Conservation (phyloP, 108 stramenopile genomes). For the Nitzschia putrida region DNA sequence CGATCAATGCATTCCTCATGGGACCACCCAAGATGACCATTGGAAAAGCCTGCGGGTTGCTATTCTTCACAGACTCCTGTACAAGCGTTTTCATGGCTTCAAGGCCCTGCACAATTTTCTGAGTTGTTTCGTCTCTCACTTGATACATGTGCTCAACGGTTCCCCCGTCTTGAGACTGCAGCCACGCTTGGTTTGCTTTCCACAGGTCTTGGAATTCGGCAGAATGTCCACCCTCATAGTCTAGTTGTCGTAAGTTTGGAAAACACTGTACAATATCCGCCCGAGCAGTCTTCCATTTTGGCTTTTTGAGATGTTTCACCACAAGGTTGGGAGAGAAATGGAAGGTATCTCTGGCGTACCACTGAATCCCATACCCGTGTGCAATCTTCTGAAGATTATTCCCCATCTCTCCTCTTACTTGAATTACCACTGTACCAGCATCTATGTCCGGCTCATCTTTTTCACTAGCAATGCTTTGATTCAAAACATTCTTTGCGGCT, state of each 20-base stretch:
- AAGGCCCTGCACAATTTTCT: conserved; percentile 1
- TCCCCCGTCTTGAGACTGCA: not conserved
- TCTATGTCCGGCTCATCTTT: not conserved
- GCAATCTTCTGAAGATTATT: conserved; percentile 44
- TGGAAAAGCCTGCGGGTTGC: conserved; percentile 14
- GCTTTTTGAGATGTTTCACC: conserved; percentile 18
- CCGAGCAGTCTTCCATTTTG: conserved; percentile 35
- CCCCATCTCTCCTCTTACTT: conserved; percentile 53
- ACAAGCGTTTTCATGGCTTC: conserved; percentile 15
- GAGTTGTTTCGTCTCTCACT: not conserved
- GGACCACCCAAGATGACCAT: conserved; percentile 21
- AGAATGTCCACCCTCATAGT: conserved; percentile 22
- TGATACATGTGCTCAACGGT: not conserved
- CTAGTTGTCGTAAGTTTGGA: conserved; percentile 30
- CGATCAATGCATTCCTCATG: conserved; percentile 6
- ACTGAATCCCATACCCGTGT: conserved; percentile 28
- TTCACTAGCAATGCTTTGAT: no score
- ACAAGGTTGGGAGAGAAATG: conserved; percentile 19
- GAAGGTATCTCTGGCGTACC: conserved; percentile 26
- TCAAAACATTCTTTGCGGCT: no score
- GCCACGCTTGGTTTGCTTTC: conserved; percentile 16
- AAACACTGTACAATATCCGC: conserved; percentile 36
- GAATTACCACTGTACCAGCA: conserved; percentile 39
- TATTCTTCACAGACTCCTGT: not conserved
- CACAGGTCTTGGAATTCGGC: conserved; percentile 16